A percentile compares a stretch with the other conserved stretches of the same genome.
Conservation (phyloP, 768 basidiomycete species). For the Suillus sp. region DNA sequence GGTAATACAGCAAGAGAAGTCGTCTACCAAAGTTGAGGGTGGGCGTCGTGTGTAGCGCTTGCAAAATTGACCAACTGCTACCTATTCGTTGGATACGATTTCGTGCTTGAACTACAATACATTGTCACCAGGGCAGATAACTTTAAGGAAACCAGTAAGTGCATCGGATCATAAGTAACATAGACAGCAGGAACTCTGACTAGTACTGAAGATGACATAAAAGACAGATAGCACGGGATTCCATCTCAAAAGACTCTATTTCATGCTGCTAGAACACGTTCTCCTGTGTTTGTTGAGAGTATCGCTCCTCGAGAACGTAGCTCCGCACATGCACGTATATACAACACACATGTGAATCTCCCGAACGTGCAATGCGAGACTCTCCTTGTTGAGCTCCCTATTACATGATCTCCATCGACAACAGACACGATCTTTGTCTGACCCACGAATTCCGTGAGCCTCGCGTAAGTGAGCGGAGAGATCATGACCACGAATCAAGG, state of each 20-base stretch:
- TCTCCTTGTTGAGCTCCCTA: background rate
- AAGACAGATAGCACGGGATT: background rate
- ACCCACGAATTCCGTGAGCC: background rate
- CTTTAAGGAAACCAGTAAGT: background rate
- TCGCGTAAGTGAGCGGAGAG: background rate
- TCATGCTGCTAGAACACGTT: too few relatives aligned
- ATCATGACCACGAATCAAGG: background rate
- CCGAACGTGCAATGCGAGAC: constrained; percentile 22
- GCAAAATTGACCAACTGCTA: background rate
- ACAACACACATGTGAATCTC: constrained; percentile 25
- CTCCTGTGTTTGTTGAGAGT: constrained; percentile 15
- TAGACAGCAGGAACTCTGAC: background rate
- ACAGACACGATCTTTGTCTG: background rate
- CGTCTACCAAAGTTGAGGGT: too few relatives aligned
- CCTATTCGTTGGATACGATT: background rate
- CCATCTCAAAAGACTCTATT: background rate
- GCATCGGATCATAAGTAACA: background rate
- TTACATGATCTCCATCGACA: background rate
- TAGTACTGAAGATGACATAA: background rate
- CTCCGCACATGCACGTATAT: constrained; percentile 25
- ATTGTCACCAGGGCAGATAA: background rate
- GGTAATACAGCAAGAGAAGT: too few relatives aligned
- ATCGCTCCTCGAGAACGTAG: constrained; percentile 22
- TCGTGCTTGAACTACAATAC: background rate
- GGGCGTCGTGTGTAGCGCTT: too few relatives aligned